Evolutionary conservation across 2,329 filamentous ascomycete species (phyloP), one percentile per base, ranked within the genome.

Genomic region (Chalara sp.): DNA sequence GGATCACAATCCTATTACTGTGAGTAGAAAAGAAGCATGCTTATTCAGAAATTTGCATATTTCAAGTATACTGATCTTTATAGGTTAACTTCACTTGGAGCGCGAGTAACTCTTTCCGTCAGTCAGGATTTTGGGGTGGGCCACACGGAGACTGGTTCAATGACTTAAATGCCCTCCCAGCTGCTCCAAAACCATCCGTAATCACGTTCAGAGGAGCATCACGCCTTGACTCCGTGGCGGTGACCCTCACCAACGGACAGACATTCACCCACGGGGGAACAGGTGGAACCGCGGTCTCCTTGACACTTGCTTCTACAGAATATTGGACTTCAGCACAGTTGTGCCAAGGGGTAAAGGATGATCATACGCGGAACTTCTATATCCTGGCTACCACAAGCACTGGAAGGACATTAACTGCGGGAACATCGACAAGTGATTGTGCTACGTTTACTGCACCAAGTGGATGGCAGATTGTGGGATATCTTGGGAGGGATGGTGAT

Each of bases 391-490:
- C 68, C 1, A 81, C 77, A 1, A 78, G 71, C 56, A 49, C 65
- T 0, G 77, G 76, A 1, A 68, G 71, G 28, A 74, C 66, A 0
- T 54, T 81, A 5, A 61, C 63, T 10, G 63, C 71, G 2, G 78
- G 79, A 1, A 71, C 64, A 0, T 58, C 64, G 31, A 80, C 76
- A 0, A 61, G 56, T 8, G 72, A 75, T 52, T 82, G 78, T 59
- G 60, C 65, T 5, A 70, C 69, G 2, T 74, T 69, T 47, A 65
- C 60, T n/a, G 76, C 76, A 2, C 73, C 73, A 21, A 51, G 53
- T 1, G 76, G 75, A 3, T 79, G 72, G 69, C 71, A 72, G 47
- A 73, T 80, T 60, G 72, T 76, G n/a, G 77, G 77, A 4, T 79
- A 73, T 56, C 59, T 73, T 48, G 76, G 78, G 12, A 72, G 76